These are phyloP conservation scores for Ceratocystis papillata DNA, from an alignment of 2,329 filamentous ascomycete genomes.

Conservation along the genomic window DNA sequence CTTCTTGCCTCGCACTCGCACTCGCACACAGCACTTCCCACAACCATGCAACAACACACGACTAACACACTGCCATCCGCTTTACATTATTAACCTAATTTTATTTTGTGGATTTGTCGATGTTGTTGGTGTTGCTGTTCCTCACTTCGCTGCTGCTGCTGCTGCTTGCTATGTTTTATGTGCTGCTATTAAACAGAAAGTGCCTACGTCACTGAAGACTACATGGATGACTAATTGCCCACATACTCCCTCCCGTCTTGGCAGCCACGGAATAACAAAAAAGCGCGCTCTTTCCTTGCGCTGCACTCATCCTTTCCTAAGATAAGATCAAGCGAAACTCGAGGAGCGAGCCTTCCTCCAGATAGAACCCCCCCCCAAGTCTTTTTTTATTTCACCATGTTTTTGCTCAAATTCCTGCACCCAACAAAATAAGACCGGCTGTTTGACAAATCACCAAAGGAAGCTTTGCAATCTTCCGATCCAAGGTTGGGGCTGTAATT, in stretches of 20 bases:
- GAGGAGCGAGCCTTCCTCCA: not conserved
- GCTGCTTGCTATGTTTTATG: too few relatives aligned
- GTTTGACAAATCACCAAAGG: too few relatives aligned
- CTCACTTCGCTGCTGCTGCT: too few relatives aligned
- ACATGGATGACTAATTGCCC: not conserved
- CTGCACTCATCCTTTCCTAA: not conserved
- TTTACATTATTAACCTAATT: not conserved
- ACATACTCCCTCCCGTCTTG: constrained; percentile 9
- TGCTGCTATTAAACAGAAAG: too few relatives aligned
- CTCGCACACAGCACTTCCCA: too few relatives aligned
- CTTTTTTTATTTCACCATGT: not conserved
- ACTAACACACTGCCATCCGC: not conserved
- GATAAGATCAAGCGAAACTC: not conserved
- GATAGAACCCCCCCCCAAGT: not conserved
- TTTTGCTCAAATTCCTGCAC: not conserved
- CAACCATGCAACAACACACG: not conserved
- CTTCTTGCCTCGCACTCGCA: not conserved
- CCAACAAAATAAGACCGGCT: too few relatives aligned
- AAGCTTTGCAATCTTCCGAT: not conserved
- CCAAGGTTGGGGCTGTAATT: not conserved
- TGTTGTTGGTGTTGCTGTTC: too few relatives aligned
- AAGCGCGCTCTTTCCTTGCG: not conserved
- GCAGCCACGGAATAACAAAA: constrained; percentile 1
- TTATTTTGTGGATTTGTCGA: too few relatives aligned
- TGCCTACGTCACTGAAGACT: too few relatives aligned